Evolutionary conservation across 2,329 filamentous ascomycete species (phyloP).

Genomic region (Rhinocladiella similis): DNA sequence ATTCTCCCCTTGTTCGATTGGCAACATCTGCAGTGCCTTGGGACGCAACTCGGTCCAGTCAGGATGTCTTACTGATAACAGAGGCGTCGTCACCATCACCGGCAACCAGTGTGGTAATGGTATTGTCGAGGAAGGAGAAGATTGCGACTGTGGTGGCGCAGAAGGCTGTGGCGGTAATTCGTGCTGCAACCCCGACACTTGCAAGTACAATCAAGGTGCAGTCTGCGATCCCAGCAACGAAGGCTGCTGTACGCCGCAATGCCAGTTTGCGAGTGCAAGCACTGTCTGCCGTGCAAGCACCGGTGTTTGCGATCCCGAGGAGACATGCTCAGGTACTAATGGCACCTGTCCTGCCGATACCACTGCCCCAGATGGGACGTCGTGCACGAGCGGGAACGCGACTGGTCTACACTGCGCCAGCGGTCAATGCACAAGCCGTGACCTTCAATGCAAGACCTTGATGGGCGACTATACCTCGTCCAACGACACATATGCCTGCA

Average conservation of each 20-base stretch:
- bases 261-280: conserved; percentile 51
- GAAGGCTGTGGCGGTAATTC: conserved; percentile 69
- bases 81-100: conserved; percentile 75
- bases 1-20: conserved; percentile 87
- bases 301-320: conserved; percentile 80
- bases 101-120: conserved; percentile 92
- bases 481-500: conserved; percentile 81
- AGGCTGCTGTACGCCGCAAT: conserved; percentile 43
- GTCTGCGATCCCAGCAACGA: conserved; percentile 67
- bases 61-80: conserved; percentile 80
- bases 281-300: conserved; percentile 79
- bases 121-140: conserved; percentile 90
- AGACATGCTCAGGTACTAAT: conserved; percentile 73
- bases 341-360: conserved; percentile 73
- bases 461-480: conserved; percentile 72
- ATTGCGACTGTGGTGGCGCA: conserved; percentile 90
- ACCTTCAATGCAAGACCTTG: conserved; percentile 82
- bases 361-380: conserved; percentile 67
- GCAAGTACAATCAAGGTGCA: conserved; percentile 74
- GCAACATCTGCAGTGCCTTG: conserved; percentile 90
- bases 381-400: conserved; percentile 59
- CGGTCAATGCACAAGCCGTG: conserved; percentile 90
- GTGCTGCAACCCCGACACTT: conserved; percentile 85
- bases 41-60: conserved; percentile 74
- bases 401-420: conserved; percentile 73